Conservation (phyloP, 768 basidiomycete genomes). For the Rhizopogon salebrosus region DNA sequence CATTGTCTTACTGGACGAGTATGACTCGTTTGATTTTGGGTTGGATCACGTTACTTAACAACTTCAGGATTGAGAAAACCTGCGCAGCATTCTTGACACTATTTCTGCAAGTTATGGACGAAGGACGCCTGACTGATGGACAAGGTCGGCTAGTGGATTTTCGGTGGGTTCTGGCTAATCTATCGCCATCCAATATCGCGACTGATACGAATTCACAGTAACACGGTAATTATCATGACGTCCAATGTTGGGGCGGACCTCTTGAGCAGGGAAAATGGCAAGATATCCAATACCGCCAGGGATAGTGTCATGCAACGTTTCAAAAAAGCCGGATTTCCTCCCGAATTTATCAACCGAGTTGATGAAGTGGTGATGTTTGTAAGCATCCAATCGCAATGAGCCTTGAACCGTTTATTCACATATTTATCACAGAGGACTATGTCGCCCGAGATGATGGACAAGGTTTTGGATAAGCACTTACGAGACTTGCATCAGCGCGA, state of each 20-base stretch:
- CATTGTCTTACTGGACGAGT: conserved; percentile 24
- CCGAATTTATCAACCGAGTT: conserved; percentile 83
- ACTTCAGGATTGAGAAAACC: conserved; percentile 34
- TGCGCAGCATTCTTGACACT: conserved; percentile 38
- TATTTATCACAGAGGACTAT: conserved; percentile 30
- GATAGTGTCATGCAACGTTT: conserved; percentile 69
- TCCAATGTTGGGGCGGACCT: conserved; percentile 76
- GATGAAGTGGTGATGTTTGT: conserved; percentile 71
- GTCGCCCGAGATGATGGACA: conserved; percentile 30
- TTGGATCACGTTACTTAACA: not conserved
- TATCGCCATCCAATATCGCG: not conserved
- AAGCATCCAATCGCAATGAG: conserved; percentile 10
- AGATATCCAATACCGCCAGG: conserved; percentile 45
- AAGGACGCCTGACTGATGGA: conserved; percentile 40
- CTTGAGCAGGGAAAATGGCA: conserved; percentile 37
- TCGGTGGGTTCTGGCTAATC: not conserved
- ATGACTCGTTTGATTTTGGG: not conserved
- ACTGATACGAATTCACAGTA: conserved; percentile 33
- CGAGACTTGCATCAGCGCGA: conserved; percentile 38
- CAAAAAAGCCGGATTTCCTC: conserved; percentile 68
- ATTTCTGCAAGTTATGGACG: conserved; percentile 43
- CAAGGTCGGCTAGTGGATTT: conserved; percentile 10
- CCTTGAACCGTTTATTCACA: conserved; percentile 24
- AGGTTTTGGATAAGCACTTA: conserved; percentile 41
- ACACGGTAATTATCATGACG: conserved; percentile 87